A percentile compares a stretch with the other conserved stretches of the same genome.
phyloP scores from a whole-genome alignment of 1,284 basidiomycete genomes.

The Fomitiporia mediterranea region DNA sequence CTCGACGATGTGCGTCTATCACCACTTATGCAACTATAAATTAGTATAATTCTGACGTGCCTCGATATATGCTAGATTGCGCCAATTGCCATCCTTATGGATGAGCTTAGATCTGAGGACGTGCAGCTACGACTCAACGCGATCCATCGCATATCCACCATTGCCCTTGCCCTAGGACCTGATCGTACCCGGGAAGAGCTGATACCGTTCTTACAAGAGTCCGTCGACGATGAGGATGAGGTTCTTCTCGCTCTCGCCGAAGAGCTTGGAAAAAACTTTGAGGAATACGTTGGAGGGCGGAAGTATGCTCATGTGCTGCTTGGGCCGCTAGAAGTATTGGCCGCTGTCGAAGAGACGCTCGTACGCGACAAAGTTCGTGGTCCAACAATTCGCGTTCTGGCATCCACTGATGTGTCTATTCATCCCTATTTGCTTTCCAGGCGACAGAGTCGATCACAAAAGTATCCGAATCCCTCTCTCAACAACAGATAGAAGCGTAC shows the following conservation, averaged over 20 bases:
- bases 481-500: constrained; percentile 82
- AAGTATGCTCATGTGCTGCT: constrained; percentile 87
- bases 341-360: constrained; percentile 96
- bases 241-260: constrained; percentile 95
- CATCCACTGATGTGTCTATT: background rate
- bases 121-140: constrained; percentile 93
- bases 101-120: constrained; percentile 94
- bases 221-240: constrained; percentile 99
- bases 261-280: constrained; percentile 88
- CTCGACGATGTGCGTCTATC: constrained; percentile 46
- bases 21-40: constrained; percentile 18
- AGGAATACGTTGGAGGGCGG: constrained; percentile 93
- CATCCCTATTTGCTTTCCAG: constrained; percentile 38
- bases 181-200: constrained; percentile 96
- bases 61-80: constrained; percentile 52
- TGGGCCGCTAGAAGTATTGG: constrained; percentile 93
- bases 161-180: constrained; percentile 94
- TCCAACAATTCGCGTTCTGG: constrained; percentile 1
- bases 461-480: constrained; percentile 76
- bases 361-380: constrained; percentile 90
- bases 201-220: constrained; percentile 96
- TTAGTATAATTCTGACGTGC: constrained; percentile 20
- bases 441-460: constrained; percentile 97
- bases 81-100: constrained; percentile 87
- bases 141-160: constrained; percentile 97